phyloP scores from a whole-genome alignment of 1,284 basidiomycete genomes.

The Ganoderma boninense region DNA sequence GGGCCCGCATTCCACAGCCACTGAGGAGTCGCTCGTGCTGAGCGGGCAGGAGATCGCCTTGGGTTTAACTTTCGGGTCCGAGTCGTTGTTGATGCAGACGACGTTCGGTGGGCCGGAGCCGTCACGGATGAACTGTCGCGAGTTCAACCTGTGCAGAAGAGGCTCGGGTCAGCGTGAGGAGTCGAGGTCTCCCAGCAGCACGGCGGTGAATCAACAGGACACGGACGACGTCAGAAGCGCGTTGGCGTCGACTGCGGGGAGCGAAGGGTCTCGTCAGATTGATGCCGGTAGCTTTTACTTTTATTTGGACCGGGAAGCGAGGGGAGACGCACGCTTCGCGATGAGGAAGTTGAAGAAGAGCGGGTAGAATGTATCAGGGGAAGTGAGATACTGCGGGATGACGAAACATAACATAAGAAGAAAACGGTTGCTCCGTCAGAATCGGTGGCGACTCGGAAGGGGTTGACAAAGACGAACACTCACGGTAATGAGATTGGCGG shows the following conservation, averaged over 20 bases:
- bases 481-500: background rate
- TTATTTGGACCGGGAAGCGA: background rate
- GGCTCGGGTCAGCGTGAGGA: background rate
- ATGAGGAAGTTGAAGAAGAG: slow-evolving; percentile 4
- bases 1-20: no score
- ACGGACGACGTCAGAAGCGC: background rate
- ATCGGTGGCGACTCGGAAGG: background rate
- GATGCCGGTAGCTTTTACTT: background rate
- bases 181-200: background rate
- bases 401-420: background rate
- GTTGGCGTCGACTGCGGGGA: background rate
- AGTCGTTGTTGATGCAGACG: background rate
- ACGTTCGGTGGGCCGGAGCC: background rate
- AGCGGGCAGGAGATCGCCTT: background rate
- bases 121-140: background rate
- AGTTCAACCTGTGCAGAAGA: background rate
- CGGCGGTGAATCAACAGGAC: no score
- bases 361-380: background rate
- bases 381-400: background rate
- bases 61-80: background rate
- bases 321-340: background rate
- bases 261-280: background rate
- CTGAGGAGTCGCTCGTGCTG: background rate
- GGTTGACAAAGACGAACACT: background rate
- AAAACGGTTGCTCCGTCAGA: background rate